Evolutionary conservation across 2,329 filamentous ascomycete species (phyloP).

Genomic region (Shiraia sp.): DNA sequence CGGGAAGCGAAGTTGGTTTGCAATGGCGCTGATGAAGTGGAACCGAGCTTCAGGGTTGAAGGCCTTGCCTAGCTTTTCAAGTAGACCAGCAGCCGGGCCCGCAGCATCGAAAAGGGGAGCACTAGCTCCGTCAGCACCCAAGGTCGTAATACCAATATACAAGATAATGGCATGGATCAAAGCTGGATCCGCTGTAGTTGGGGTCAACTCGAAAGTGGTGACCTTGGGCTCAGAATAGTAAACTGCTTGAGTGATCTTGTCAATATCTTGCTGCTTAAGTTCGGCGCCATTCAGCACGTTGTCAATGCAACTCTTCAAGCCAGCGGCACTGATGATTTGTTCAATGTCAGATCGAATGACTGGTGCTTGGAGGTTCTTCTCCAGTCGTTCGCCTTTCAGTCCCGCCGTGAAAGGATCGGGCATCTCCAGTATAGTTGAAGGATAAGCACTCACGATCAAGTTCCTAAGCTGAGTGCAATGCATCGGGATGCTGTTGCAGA

Average conservation of each 20-base stretch:
- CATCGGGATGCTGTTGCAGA: constrained; percentile 79
- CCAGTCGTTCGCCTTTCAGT: constrained; percentile 74
- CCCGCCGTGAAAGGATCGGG: constrained; percentile 74
- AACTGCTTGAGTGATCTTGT: constrained; percentile 75
- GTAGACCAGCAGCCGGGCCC: constrained; percentile 69
- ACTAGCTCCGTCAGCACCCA: constrained; percentile 61
- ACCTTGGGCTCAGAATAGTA: constrained; percentile 62
- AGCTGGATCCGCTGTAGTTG: constrained; percentile 68
- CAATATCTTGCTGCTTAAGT: constrained; percentile 71
- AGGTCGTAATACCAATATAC: constrained; percentile 76
- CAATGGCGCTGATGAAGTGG: constrained; percentile 79
- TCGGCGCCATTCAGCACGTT: constrained; percentile 56
- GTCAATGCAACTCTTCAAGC: constrained; percentile 60
- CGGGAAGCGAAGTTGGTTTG: constrained; percentile 89
- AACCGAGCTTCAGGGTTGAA: constrained; percentile 79
- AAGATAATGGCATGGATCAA: constrained; percentile 83
- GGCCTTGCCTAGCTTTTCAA: constrained; percentile 77
- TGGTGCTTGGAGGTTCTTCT: constrained; percentile 72
- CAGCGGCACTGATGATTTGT: constrained; percentile 53
- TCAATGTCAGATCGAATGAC: constrained; percentile 66
- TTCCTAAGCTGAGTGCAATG: constrained; percentile 89
- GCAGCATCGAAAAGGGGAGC: constrained; percentile 67
- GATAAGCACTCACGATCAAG: constrained; percentile 80
- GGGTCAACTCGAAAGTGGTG: constrained; percentile 68
- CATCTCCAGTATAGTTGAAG: constrained; percentile 69